Evolutionary conservation across 768 basidiomycete genomes (phyloP).

Genomic region (Boletus rufocinnamomeus): DNA sequence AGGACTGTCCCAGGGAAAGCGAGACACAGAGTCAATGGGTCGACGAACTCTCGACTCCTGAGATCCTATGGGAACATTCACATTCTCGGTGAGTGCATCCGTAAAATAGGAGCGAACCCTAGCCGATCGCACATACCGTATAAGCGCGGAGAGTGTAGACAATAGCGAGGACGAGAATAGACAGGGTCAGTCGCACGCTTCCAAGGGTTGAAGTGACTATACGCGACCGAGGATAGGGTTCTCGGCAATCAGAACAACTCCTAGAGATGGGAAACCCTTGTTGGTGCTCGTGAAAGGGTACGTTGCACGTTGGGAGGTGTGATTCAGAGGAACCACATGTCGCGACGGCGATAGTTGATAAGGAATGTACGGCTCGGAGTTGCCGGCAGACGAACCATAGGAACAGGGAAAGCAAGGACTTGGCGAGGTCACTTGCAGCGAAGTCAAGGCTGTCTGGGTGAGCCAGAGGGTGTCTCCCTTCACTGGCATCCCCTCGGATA

Average conservation of each 20-base stretch:
- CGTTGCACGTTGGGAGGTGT: constrained; percentile 10
- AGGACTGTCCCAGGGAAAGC: constrained; percentile 26
- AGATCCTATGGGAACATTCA: constrained; percentile 22
- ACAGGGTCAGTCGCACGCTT: constrained; percentile 15
- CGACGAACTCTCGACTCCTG: constrained; percentile 20
- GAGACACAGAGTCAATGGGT: constrained; percentile 27
- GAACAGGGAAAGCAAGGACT: constrained; percentile 18
- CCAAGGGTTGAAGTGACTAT: constrained; percentile 5
- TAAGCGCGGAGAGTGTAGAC: constrained; percentile 19
- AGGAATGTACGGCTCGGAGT: constrained; percentile 1
- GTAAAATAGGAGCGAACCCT: not conserved
- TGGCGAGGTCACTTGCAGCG: constrained; percentile 23
- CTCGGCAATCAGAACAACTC: not conserved
- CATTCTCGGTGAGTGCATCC: not conserved
- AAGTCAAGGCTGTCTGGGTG: constrained; percentile 17
- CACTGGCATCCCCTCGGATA: constrained; percentile 1
- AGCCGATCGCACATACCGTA: constrained; percentile 20
- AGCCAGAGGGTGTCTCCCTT: not conserved
- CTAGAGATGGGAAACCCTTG: constrained; percentile 7
- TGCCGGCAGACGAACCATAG: constrained; percentile 15
- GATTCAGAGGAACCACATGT: constrained; percentile 4
- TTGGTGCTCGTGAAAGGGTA: constrained; percentile 9
- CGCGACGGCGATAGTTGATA: not conserved
- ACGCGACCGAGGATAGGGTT: constrained; percentile 5
- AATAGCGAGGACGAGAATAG: constrained; percentile 17